A percentile compares a stretch with the other conserved stretches of the same genome.
phyloP scores from a whole-genome alignment of 140 eudicot species.

The Anethum foeniculum region DNA sequence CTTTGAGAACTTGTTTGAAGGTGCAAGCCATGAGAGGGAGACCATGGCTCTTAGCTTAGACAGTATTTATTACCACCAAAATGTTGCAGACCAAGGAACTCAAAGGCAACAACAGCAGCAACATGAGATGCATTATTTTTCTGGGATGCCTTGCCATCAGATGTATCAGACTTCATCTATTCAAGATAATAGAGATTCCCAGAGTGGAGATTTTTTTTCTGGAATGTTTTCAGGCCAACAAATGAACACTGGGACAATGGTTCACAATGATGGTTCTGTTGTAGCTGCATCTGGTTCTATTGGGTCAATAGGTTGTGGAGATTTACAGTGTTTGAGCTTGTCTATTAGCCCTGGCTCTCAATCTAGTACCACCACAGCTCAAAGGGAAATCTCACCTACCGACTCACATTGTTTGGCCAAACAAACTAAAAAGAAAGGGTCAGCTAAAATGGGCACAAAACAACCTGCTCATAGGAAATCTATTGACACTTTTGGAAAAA shows the following conservation, averaged over 20 bases:
- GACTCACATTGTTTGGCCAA: constrained; percentile 24
- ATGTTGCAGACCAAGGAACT: constrained; percentile 21
- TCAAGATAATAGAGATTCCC: constrained; percentile 12
- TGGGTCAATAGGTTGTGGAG: constrained; percentile 22
- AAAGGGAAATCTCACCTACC: constrained; percentile 32
- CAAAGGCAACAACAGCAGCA: constrained; percentile 25
- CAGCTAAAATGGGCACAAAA: constrained; percentile 30
- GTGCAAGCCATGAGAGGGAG: constrained; percentile 33
- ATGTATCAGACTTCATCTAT: constrained; percentile 27
- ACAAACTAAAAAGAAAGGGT: constrained; percentile 55
- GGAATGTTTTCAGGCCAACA: constrained; percentile 12
- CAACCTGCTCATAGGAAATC: constrained; percentile 74
- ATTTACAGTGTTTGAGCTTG: constrained; percentile 52
- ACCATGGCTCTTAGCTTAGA: constrained; percentile 50
- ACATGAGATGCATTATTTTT: constrained; percentile 18
- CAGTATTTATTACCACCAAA: constrained; percentile 39
- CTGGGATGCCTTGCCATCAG: constrained; percentile 9
- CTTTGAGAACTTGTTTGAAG: constrained; percentile 57
- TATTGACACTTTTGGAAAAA: constrained; percentile 80
- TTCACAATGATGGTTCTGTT: constrained; percentile 3
- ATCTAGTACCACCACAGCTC: constrained; percentile 55
- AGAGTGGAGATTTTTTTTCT: constrained; percentile 15
- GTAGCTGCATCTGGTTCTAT: constrained; percentile 3
- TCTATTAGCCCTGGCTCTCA: constrained; percentile 90
- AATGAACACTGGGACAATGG: neutral